These are phyloP conservation scores for Rhizopogon sp. DNA, from an alignment of 768 basidiomycete genomes.

Conservation along the genomic window DNA sequence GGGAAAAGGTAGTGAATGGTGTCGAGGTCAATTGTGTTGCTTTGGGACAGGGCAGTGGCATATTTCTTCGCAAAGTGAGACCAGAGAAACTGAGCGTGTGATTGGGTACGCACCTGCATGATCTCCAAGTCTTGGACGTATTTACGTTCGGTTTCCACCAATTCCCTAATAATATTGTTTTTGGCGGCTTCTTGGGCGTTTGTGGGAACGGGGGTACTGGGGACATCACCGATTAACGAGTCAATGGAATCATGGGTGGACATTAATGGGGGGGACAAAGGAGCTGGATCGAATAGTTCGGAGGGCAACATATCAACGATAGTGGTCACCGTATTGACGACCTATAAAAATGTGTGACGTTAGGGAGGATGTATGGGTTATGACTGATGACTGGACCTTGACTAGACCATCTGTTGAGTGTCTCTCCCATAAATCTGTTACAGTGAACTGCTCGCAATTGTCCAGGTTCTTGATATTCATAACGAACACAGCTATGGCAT, in stretches of 20 bases:
- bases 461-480: conserved; percentile 77
- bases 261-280: conserved; percentile 52
- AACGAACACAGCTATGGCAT: conserved; percentile 85
- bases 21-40: conserved; percentile 86
- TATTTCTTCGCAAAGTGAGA: conserved; percentile 62
- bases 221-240: conserved; percentile 43
- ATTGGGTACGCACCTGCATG: conserved; percentile 68
- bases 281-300: conserved; percentile 60
- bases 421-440: conserved; percentile 86
- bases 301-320: conserved; percentile 74
- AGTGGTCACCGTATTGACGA: conserved; percentile 82
- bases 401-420: conserved; percentile 93
- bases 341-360: conserved; percentile 38
- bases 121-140: conserved; percentile 96
- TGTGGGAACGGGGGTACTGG: conserved; percentile 35
- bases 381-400: conserved; percentile 55
- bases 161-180: conserved; percentile 79
- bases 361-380: not conserved
- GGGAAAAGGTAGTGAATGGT: conserved; percentile 96
- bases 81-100: conserved; percentile 2
- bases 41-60: conserved; percentile 74
- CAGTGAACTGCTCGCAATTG: conserved; percentile 79
- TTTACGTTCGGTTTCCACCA: conserved; percentile 92
- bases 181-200: conserved; percentile 63
- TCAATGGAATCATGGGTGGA: conserved; percentile 57